phyloP scores from a whole-genome alignment of 345 rosid species.

The Rhizophora mangle region DNA sequence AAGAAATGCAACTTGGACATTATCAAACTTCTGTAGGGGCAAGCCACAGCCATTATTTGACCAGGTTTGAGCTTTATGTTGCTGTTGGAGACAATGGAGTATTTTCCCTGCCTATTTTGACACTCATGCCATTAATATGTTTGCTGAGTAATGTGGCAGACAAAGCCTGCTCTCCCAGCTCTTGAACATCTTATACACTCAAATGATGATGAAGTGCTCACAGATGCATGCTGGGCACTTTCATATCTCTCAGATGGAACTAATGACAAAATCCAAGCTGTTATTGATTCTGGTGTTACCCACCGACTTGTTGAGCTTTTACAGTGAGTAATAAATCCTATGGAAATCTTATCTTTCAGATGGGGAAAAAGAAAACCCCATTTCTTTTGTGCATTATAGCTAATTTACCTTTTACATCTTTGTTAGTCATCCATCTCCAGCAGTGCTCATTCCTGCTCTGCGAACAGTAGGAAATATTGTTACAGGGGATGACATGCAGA shows the following conservation, averaged over 20 bases:
- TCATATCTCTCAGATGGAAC: slow-evolving; percentile 34
- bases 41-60: slow-evolving; percentile 36
- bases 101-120: not conserved
- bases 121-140: not conserved
- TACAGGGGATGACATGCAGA: slow-evolving; percentile 34
- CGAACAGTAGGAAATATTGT: slow-evolving; percentile 35
- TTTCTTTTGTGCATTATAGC: not conserved
- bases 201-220: slow-evolving; percentile 27
- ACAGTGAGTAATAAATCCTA: slow-evolving; percentile 9
- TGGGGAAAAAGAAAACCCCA: not conserved
- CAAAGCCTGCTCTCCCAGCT: slow-evolving; percentile 27
- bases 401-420: not conserved
- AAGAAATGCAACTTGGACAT: slow-evolving; percentile 34
- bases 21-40: slow-evolving; percentile 35
- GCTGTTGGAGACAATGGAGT: not conserved
- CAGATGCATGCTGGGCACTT: slow-evolving; percentile 35
- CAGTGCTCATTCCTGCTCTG: slow-evolving; percentile 31
- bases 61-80: slow-evolving; percentile 15
- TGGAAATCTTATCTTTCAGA: not conserved
- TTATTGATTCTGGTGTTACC: slow-evolving; percentile 31
- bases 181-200: slow-evolving; percentile 27
- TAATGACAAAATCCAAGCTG: slow-evolving; percentile 35
- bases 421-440: slow-evolving; percentile 25
- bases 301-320: slow-evolving; percentile 23
- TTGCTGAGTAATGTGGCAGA: slow-evolving; percentile 13